Evolutionary conservation across 2,329 filamentous ascomycete species (phyloP), one percentile per base, ranked within the genome.

Genomic region (Ceratocystis alfenasii): DNA sequence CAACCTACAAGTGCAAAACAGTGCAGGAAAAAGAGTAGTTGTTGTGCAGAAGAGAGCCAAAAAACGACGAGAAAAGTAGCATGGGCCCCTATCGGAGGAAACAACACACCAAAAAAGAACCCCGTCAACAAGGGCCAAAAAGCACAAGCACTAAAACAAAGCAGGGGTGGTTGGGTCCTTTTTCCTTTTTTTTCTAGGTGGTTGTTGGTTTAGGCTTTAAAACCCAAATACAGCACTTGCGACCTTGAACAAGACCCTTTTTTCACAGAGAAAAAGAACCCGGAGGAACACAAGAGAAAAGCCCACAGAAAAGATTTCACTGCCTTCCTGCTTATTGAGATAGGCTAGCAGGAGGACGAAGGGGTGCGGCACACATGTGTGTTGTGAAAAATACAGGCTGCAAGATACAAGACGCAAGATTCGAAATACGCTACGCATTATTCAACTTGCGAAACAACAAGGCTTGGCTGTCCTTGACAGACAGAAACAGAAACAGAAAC

Each of bases 401-500:
- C 45, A 48, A 48, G 17, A n/a, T 48, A 20, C 45, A 48, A 48
- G 45, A n/a, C 20, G 20, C 48, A 53, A 15, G 22, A 25, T 53
- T 12, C 22, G 3, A 28, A 50, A 28, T 25, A 15, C 20, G 12
- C 8, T 53, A 25, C 22, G 22, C 48, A 53, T n/a, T 20, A 53
- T 25, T 5, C 10, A 25, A 22, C n/a, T 22, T 12, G 15, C 20
- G 25, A 25, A 53, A 53, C 48, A 53, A 53, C 7, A 15, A 15
- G 28, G 55, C 28, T 33, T n/a, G 17, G 28, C 55, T 33, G 7
- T 17, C 33, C 55, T 30, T 59, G 28, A 59, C 22, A 59, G 55
- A 59, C 22, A 59, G 55, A 59, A 59, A 59, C 55, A 59, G 55
- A 59, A 59, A 59, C 55, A 59, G 28, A 59, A 59, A 59, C 55